A percentile compares a stretch with the other conserved stretches of the same genome.
phyloP scores from a whole-genome alignment of 2,329 filamentous ascomycete genomes.

The Diplodia scrobiculata region DNA sequence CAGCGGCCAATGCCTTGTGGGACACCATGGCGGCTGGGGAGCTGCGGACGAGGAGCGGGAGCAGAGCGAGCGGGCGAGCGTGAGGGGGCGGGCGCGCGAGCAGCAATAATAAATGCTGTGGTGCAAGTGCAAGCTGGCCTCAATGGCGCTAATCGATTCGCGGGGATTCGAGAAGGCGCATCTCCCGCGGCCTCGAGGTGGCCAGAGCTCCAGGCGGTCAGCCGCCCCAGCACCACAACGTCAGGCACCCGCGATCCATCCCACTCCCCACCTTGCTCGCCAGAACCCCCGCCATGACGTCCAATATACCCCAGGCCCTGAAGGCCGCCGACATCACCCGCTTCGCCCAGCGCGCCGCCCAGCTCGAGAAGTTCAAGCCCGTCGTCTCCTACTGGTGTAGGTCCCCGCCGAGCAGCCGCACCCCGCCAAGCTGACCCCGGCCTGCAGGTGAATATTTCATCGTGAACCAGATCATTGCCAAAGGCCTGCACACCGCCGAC shows the following conservation, averaged over 20 bases:
- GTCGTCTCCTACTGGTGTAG: slow-evolving; percentile 94
- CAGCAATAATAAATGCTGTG: slow-evolving; percentile 1
- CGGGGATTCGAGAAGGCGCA: slow-evolving; percentile 26
- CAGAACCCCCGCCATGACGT: slow-evolving; percentile 62
- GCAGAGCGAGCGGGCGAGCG: background rate
- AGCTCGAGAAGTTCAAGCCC: slow-evolving; percentile 81
- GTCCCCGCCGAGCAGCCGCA: slow-evolving; percentile 37
- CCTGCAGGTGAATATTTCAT: slow-evolving; percentile 81
- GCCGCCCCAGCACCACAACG: slow-evolving; percentile 10
- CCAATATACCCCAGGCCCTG: slow-evolving; percentile 69
- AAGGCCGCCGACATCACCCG: slow-evolving; percentile 80
- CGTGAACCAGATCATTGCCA: slow-evolving; percentile 84
- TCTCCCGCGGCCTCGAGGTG: slow-evolving; percentile 18
- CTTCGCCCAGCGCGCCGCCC: slow-evolving; percentile 78
- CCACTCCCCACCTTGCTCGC: background rate
- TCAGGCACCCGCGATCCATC: slow-evolving; percentile 7
- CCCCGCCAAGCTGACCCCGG: slow-evolving; percentile 32
- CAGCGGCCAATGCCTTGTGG: slow-evolving; percentile 49
- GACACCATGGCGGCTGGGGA: slow-evolving; percentile 40
- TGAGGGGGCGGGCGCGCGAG: background rate
- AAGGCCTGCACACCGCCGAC: slow-evolving; percentile 75
- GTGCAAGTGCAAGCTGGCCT: slow-evolving; percentile 27
- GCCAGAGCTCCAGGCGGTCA: slow-evolving; percentile 23
- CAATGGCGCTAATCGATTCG: slow-evolving; percentile 23
- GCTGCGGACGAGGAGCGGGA: slow-evolving; percentile 15